These are phyloP conservation scores for Lantana camara DNA, from an alignment of 257 asterid species.

Conservation along the genomic window DNA sequence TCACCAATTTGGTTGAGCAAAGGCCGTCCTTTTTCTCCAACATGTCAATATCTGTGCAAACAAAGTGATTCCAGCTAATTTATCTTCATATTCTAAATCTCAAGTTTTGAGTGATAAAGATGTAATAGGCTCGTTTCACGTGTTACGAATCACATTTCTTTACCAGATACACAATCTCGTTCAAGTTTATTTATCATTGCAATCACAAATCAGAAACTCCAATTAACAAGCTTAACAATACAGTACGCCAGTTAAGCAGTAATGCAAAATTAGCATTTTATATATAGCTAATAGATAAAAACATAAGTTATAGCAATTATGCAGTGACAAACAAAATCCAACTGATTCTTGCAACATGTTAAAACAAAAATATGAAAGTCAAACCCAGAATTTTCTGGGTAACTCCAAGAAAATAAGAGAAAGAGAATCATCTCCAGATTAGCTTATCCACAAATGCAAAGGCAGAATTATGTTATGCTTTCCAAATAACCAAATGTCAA, in stretches of 20 bases:
- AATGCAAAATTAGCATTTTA: constrained; percentile 3
- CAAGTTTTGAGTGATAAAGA: background rate
- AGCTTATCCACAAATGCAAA: constrained; percentile 10
- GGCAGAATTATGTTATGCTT: background rate
- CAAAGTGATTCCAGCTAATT: background rate
- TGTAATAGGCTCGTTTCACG: background rate
- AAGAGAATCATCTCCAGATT: background rate
- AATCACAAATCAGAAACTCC: constrained; percentile 3
- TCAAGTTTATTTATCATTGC: background rate
- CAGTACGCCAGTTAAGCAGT: constrained; percentile 1
- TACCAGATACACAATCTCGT: background rate
- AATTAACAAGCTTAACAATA: background rate
- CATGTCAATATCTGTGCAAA: background rate
- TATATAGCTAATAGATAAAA: background rate
- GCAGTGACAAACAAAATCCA: background rate
- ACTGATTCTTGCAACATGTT: background rate
- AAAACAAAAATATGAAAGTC: background rate
- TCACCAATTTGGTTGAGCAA: constrained; percentile 1
- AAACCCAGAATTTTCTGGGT: background rate
- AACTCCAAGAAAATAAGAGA: constrained; percentile 3
- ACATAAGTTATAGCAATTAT: background rate
- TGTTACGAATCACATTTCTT: constrained; percentile 3
- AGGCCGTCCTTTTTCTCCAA: background rate
- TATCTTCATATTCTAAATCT: background rate
- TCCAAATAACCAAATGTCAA: background rate